phyloP scores from a whole-genome alignment of 1,284 basidiomycete species.

The Peniophora sp. region DNA sequence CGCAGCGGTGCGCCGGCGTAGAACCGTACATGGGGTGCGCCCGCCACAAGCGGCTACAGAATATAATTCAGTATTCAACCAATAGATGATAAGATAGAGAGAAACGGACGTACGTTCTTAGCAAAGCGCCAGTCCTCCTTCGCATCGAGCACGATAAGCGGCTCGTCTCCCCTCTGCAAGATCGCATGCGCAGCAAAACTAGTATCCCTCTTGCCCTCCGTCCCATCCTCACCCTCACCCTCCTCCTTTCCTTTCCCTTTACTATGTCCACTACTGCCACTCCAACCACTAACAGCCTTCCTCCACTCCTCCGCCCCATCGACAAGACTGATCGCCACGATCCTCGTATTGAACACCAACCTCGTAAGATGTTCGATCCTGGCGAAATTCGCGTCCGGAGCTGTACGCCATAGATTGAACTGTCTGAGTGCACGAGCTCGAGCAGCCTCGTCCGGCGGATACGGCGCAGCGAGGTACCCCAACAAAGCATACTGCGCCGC shows the following conservation, averaged over 20 bases:
- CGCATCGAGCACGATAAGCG: conserved; percentile 80
- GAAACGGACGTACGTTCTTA: conserved; percentile 48
- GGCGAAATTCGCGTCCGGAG: conserved; percentile 85
- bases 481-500: conserved; percentile 51
- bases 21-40: conserved; percentile 69
- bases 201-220: conserved; percentile 66
- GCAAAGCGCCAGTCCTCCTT: conserved; percentile 83
- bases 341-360: conserved; percentile 86
- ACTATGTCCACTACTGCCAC: too few species aligned
- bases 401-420: conserved; percentile 86
- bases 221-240: conserved; percentile 46
- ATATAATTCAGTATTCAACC: too few species aligned
- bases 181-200: conserved; percentile 58
- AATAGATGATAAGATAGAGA: neutral
- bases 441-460: conserved; percentile 75
- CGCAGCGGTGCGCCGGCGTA: conserved; percentile 89
- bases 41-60: conserved; percentile 73
- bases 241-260: conserved; percentile 16
- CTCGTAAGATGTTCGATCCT: conserved; percentile 86
- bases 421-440: conserved; percentile 76
- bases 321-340: conserved; percentile 76
- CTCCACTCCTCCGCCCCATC: conserved; percentile 73
- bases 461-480: conserved; percentile 74
- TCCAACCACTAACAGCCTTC: too few species aligned
- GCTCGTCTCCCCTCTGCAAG: conserved; percentile 82